Percentiles rank a stretch among this genome's conserved stretches.
phyloP scores from a whole-genome alignment of 768 basidiomycete species.

The Pluteus cervinus region DNA sequence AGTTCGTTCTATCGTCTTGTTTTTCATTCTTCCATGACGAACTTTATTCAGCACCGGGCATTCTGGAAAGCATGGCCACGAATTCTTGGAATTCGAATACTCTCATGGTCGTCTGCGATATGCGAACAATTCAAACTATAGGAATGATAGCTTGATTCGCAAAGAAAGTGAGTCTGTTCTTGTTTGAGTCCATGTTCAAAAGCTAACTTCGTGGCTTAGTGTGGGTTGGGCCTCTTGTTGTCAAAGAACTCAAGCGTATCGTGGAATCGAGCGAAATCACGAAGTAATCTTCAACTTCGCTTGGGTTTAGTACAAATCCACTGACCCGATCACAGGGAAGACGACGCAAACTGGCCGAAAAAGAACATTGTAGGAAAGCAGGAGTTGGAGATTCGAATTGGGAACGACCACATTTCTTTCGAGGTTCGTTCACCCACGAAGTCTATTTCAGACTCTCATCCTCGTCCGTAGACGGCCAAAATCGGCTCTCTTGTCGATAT shows the following conservation, averaged over 20 bases:
- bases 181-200: not conserved
- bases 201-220: conserved; percentile 40
- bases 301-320: not conserved
- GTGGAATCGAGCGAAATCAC: conserved; percentile 91
- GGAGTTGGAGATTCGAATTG: conserved; percentile 91
- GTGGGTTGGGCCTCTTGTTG: conserved; percentile 89
- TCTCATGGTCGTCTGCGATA: conserved; percentile 94
- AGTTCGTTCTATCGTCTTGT: conserved; percentile 22
- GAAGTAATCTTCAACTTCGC: conserved; percentile 48
- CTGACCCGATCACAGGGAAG: conserved; percentile 60
- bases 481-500: conserved; percentile 97
- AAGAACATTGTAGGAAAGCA: conserved; percentile 99
- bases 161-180: conserved; percentile 82
- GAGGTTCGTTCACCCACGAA: conserved; percentile 52
- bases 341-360: conserved; percentile 98
- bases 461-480: conserved; percentile 77
- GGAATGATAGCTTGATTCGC: conserved; percentile 94
- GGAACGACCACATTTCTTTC: conserved; percentile 94
- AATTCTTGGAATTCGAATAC: conserved; percentile 98
- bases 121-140: conserved; percentile 99
- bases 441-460: not conserved
- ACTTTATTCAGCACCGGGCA: conserved; percentile 75
- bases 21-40: not conserved
- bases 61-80: conserved; percentile 95
- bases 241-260: conserved; percentile 92